Conservation (phyloP, 2,329 filamentous ascomycete genomes). For the Diaporthe citri region DNA sequence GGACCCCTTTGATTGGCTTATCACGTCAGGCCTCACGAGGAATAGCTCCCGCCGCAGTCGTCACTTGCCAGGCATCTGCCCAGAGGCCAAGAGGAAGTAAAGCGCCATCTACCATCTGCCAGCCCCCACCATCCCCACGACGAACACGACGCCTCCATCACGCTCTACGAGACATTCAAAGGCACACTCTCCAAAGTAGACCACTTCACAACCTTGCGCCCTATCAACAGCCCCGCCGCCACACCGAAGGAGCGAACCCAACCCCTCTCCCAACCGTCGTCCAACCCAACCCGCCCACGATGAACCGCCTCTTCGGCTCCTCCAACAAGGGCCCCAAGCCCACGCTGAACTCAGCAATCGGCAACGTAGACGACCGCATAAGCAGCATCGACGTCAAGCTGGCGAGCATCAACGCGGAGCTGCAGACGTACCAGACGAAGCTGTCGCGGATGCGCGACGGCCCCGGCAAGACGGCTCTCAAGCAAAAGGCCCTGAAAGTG, state of each 20-base stretch:
- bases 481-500: slow-evolving; percentile 93
- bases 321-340: slow-evolving; percentile 91
- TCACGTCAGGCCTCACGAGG: not conserved
- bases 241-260: not conserved
- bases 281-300: slow-evolving; percentile 52
- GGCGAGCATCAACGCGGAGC: slow-evolving; percentile 90
- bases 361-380: slow-evolving; percentile 86
- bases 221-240: not conserved
- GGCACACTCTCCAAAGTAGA: not conserved
- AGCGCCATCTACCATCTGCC: not conserved
- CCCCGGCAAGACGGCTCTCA: slow-evolving; percentile 91
- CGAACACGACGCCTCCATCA: not conserved
- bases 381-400: slow-evolving; percentile 94
- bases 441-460: slow-evolving; percentile 95
- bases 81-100: not conserved
- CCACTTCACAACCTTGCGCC: not conserved
- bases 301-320: slow-evolving; percentile 97
- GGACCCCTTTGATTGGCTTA: not conserved
- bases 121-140: not conserved
- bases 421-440: slow-evolving; percentile 87
- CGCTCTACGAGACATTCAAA: not conserved
- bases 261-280: not conserved
- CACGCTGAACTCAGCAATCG: slow-evolving; percentile 84
- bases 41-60: not conserved
- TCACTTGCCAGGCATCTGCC: slow-evolving; percentile 26